Conservation (phyloP, 2,329 filamentous ascomycete genomes). For the Bisporella sp. region DNA sequence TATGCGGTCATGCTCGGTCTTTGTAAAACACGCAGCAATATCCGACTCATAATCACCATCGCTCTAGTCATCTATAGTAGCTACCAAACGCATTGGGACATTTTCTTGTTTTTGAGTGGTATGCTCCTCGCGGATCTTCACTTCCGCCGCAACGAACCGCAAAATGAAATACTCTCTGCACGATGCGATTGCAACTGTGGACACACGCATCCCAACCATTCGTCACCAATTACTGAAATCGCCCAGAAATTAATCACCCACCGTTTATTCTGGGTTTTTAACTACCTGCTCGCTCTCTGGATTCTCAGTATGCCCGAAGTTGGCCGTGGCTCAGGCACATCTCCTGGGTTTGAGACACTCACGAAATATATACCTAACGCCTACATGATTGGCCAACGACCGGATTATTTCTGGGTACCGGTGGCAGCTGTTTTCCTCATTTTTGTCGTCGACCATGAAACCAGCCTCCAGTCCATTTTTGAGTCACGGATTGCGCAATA, state of each 20-base stretch:
- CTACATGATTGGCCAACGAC: neutral
- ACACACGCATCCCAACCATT: too few relatives aligned
- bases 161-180: neutral
- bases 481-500: slow-evolving; percentile 43
- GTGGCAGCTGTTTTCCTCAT: slow-evolving; percentile 11
- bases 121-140: slow-evolving; percentile 6
- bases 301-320: slow-evolving; percentile 7
- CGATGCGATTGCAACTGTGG: neutral
- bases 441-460: slow-evolving; percentile 21
- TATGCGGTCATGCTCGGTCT: slow-evolving; percentile 11
- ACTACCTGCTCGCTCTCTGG: slow-evolving; percentile 4
- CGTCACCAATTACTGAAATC: too few relatives aligned
- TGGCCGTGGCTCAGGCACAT: neutral
- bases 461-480: slow-evolving; percentile 33
- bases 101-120: slow-evolving; percentile 14
- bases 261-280: slow-evolving; percentile 3
- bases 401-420: slow-evolving; percentile 9
- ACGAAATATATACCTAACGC: neutral
- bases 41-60: slow-evolving; percentile 1
- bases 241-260: neutral
- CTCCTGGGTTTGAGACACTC: neutral
- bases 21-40: slow-evolving; percentile 2
- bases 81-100: slow-evolving; percentile 8
- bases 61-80: slow-evolving; percentile 5
- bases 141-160: neutral